Base-by-base conservation (phyloP, 2,329 filamentous ascomycete genomes). In the Stemphylium beticola region DNA sequence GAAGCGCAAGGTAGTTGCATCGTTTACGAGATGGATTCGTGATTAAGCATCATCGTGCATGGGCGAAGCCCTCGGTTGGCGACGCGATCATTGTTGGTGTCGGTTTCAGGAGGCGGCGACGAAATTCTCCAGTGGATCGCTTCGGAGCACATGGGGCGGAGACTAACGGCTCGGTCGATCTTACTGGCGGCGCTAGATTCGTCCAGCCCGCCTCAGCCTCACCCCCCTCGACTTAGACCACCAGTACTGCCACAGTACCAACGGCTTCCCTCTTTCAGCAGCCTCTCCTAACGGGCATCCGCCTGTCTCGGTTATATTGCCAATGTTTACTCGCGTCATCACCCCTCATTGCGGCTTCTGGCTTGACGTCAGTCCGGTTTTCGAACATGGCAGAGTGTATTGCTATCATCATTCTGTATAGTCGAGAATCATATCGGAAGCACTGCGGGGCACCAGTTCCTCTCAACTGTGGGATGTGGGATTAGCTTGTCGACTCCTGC, bases 91-190 rank as follows among this genome's bases (percentile, higher is more conserved):
- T 41, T 44, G 29, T 36, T 36, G 29, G 36, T 42, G 14, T 45
- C 36, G 15, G 43, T n/a, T 36, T 24, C 53, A 48, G 29, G 41
- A 49, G 43, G 33, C 20, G 17, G 29, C 31, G 17, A 51, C 3
- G 22, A 51, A 49, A 45, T 36, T 9, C 8, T 40, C n/a, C 40
- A 45, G 40, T 34, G 52, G 52, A 37, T 33, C 45, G 39, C 15
- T 38, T 33, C 37, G 53, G 48, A 39, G 32, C 24, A 15, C 7
- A 18, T 39, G 34, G 40, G 37, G 40, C 41, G 34, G 43, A 44
- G 42, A 44, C 54, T 37, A 53, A 51, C 48, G 54, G 49, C 54
- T 53, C 54, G 43, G 49, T 56, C 49, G 53, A 56, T 56, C 53
- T 37, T 10, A 24, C 54, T 44, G 45, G 39, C 8, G 34, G 26